Percentiles rank a stretch among this genome's conserved stretches.
phyloP scores from a whole-genome alignment of 495 filamentous ascomycete genomes.

The Bombardia bombarda region DNA sequence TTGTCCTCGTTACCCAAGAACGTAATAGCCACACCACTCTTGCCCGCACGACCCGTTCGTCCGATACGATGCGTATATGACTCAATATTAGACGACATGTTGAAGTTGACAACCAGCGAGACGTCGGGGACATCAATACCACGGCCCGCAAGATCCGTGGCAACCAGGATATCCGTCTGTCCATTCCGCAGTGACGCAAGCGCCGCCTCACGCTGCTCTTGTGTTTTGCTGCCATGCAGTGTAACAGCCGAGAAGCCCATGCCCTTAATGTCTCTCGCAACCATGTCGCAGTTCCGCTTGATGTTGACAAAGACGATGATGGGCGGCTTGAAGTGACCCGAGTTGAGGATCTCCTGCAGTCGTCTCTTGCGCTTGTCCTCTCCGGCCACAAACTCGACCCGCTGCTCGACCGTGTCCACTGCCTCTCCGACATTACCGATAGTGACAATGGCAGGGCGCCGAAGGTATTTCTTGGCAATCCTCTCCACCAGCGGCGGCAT shows the following conservation, averaged over 20 bases:
- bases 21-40: constrained; percentile 94
- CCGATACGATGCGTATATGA: constrained; percentile 97
- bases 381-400: constrained; percentile 83
- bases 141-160: constrained; percentile 91
- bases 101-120: constrained; percentile 93
- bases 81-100: constrained; percentile 93
- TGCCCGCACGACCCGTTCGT: constrained; percentile 94
- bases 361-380: constrained; percentile 98
- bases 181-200: constrained; percentile 79
- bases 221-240: constrained; percentile 89
- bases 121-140: constrained; percentile 98
- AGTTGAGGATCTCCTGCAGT: constrained; percentile 79
- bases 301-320: constrained; percentile 99
- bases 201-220: constrained; percentile 95
- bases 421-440: constrained; percentile 94
- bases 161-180: constrained; percentile 80
- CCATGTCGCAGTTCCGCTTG: constrained; percentile 97
- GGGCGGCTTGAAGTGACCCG: constrained; percentile 78
- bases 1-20: constrained; percentile 90
- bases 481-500: constrained; percentile 93
- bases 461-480: constrained; percentile 92
- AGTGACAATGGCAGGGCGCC: constrained; percentile 87
- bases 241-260: constrained; percentile 90
- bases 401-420: constrained; percentile 97
- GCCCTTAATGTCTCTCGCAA: constrained; percentile 90